Percentiles rank a stretch among this genome's conserved stretches.
These are phyloP conservation scores for Herpotrichia juniperi DNA, from an alignment of 2,329 filamentous ascomycete genomes.

Conservation along the genomic window DNA sequence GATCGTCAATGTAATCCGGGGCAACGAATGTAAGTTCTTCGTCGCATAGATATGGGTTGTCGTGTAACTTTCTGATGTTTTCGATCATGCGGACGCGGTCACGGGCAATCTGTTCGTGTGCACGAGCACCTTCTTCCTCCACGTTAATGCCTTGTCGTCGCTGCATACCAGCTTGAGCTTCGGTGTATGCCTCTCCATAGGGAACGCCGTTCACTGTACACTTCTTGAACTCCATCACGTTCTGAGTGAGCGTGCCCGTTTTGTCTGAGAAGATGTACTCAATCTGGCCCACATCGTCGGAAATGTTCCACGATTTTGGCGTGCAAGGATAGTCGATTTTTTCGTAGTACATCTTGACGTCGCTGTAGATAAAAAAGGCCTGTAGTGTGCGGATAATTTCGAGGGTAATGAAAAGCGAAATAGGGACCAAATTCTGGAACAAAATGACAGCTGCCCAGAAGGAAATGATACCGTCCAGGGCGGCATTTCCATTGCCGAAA, in stretches of 20 bases:
- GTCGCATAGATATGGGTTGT: slow-evolving; percentile 90
- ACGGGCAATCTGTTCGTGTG: slow-evolving; percentile 76
- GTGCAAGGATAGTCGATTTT: slow-evolving; percentile 92
- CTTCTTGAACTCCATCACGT: slow-evolving; percentile 99
- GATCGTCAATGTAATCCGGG: slow-evolving; percentile 83
- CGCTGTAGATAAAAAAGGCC: slow-evolving; percentile 96
- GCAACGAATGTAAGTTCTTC: slow-evolving; percentile 92
- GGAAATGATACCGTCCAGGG: slow-evolving; percentile 88
- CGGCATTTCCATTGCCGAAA: slow-evolving; percentile 72
- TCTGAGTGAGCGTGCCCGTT: slow-evolving; percentile 87
- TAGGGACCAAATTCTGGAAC: slow-evolving; percentile 98
- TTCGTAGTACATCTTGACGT: slow-evolving; percentile 96
- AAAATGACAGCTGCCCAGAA: slow-evolving; percentile 95
- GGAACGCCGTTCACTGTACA: slow-evolving; percentile 94
- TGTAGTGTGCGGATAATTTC: slow-evolving; percentile 94
- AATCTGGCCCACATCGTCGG: slow-evolving; percentile 95
- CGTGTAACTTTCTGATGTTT: slow-evolving; percentile 75
- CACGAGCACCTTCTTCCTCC: slow-evolving; percentile 76
- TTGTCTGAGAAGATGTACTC: slow-evolving; percentile 99
- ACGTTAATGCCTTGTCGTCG: slow-evolving; percentile 87
- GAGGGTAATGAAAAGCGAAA: slow-evolving; percentile 95
- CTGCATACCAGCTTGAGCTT: slow-evolving; percentile 95
- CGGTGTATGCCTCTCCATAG: slow-evolving; percentile 97
- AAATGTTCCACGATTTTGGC: slow-evolving; percentile 99
- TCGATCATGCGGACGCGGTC: slow-evolving; percentile 76